Percentiles rank a stretch among this genome's conserved stretches.
Evolutionary conservation across 225 moss, liverwort and hornwort species (phyloP).

Genomic region (Rhytidiadelphus loreus): DNA sequence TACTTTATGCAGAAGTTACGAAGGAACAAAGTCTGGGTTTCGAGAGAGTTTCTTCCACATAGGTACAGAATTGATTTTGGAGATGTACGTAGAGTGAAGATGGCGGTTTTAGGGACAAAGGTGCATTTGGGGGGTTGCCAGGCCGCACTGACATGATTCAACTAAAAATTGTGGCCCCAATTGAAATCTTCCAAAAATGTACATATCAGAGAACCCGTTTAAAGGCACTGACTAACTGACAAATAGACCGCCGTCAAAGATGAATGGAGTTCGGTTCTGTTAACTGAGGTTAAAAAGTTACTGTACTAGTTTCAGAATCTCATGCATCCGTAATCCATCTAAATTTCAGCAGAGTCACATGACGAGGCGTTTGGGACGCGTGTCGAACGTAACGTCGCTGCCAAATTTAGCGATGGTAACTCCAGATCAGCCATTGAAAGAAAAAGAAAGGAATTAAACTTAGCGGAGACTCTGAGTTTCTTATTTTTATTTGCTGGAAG

Average conservation of each 20-base stretch:
- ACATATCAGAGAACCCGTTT: neutral
- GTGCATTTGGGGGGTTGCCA: neutral
- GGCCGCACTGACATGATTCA: neutral
- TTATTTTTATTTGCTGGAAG: too few relatives aligned
- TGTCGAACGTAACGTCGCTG: neutral
- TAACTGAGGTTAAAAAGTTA: too few relatives aligned
- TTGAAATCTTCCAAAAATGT: neutral
- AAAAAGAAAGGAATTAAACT: neutral
- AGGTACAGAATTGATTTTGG: too few relatives aligned
- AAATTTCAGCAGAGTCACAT: neutral
- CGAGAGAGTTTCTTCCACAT: too few relatives aligned
- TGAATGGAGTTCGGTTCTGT: neutral
- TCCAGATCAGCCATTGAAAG: neutral
- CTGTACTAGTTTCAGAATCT: neutral
- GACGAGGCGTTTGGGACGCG: neutral
- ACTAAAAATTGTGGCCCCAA: neutral
- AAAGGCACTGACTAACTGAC: neutral
- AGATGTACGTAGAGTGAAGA: too few relatives aligned
- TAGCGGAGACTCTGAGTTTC: too few relatives aligned
- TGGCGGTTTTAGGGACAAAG: too few relatives aligned
- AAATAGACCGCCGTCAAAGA: neutral
- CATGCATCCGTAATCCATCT: neutral
- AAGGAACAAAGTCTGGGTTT: too few relatives aligned
- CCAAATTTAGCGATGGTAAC: neutral
- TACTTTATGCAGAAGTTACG: too few relatives aligned